Evolutionary conservation across 768 basidiomycete genomes (phyloP), one percentile per base, ranked within the genome.

Genomic region (Rhodocollybia butyracea): DNA sequence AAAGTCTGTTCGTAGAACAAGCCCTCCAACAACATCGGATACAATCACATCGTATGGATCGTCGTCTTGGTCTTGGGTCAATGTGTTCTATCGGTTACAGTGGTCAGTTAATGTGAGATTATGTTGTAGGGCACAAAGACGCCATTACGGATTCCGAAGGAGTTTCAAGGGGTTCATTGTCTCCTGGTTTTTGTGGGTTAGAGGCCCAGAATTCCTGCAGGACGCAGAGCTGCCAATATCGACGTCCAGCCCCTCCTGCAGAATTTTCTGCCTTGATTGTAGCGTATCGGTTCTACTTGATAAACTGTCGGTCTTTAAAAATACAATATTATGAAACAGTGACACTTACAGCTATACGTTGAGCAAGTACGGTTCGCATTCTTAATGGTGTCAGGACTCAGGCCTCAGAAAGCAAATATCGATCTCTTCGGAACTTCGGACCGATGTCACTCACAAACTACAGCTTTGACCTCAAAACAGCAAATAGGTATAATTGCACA

Each of bases 1-100:
- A 65, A 78, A 91, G 62, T 91, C 88, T 10, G 89, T 86, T 36
- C 90, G 83, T n/a, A 91, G 64, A 43, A 91, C 64, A 56, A 91
- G 61, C 13, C 88, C 88, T 39, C 83, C 61, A 55, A 81, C 80
- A 1, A 74, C 76, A 22, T 81, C 75, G 21, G 71, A 66, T 30
- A 79, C 59, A 47, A 72, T 58, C 11, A 63, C 64, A 65, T 89
- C 86, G 57, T 80, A 64, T 1, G 80, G 80, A 66, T 89, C 88
- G 8, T 66, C 64, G 62, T 86, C 86, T 43, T 67, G 67, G 62
- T 86, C 86, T 43, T 67, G 67, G 30, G 61, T 63, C 39, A 53
- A 48, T 3, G 60, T 58, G 11, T 64, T 63, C 30, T 51, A 51
- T 31, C 10, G 12, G n/a, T 46, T 31, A 21, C 26, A 26, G 34